A percentile compares a stretch with the other conserved stretches of the same genome.
Evolutionary conservation across 306 rosid genomes (phyloP).

Genomic region (Hippophae rhamnoides): DNA sequence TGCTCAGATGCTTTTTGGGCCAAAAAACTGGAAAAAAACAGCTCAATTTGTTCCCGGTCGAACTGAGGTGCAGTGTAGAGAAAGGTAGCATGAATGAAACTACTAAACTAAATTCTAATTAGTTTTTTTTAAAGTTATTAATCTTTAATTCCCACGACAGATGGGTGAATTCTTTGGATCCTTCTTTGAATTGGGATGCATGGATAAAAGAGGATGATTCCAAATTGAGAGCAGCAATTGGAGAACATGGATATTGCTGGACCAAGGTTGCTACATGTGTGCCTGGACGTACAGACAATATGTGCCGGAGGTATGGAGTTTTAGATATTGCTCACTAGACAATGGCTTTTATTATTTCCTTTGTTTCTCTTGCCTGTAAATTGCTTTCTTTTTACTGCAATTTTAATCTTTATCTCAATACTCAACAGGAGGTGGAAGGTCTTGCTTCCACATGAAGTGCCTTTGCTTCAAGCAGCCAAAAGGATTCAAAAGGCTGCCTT

Average conservation of each 20-base stretch:
- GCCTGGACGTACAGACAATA: constrained; percentile 81
- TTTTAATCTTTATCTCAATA: constrained; percentile 3
- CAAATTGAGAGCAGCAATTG: constrained; percentile 59
- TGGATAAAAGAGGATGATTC: constrained; percentile 89
- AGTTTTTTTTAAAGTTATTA: constrained; percentile 16
- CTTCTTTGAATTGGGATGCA: constrained; percentile 57
- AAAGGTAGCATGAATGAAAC: constrained; percentile 45
- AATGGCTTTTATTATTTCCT: neutral
- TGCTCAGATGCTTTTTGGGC: constrained; percentile 85
- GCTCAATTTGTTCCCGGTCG: constrained; percentile 86
- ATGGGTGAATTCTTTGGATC: constrained; percentile 75
- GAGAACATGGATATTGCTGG: constrained; percentile 75
- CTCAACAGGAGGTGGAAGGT: constrained; percentile 72
- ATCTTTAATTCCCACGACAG: constrained; percentile 40
- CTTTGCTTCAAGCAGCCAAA: constrained; percentile 57
- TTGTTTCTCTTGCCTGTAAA: neutral
- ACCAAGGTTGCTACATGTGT: constrained; percentile 78
- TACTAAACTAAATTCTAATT: neutral
- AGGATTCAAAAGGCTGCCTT: constrained; percentile 50
- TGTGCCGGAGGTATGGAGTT: constrained; percentile 70
- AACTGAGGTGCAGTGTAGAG: constrained; percentile 88
- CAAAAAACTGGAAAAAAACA: constrained; percentile 72
- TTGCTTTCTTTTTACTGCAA: neutral
- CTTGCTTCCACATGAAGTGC: constrained; percentile 60
- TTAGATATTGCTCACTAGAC: neutral